phyloP scores from a whole-genome alignment of 1,284 basidiomycete genomes.

The Rhodotorula sp. region DNA sequence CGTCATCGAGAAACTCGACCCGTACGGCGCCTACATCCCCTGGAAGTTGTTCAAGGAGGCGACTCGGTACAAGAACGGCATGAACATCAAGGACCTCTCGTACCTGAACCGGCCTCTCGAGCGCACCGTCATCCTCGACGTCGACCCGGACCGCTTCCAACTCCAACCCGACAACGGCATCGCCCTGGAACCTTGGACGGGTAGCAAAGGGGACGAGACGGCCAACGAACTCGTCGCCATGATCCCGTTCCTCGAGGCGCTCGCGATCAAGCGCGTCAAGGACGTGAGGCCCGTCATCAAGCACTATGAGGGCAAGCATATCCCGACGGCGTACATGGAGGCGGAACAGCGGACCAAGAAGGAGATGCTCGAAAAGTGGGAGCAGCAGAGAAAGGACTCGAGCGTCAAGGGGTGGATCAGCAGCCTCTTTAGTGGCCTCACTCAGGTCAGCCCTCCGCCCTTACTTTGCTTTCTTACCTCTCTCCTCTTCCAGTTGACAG shows the following conservation, averaged over 20 bases:
- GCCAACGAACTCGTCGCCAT: conserved; percentile 73
- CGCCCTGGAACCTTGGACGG: conserved; percentile 82
- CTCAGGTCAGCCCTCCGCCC: conserved; percentile 48
- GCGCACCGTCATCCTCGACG: conserved; percentile 87
- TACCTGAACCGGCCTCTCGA: conserved; percentile 90
- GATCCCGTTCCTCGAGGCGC: conserved; percentile 88
- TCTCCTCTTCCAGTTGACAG: too few relatives aligned
- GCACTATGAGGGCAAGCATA: conserved; percentile 81
- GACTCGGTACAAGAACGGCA: conserved; percentile 72
- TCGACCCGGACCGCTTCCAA: conserved; percentile 69
- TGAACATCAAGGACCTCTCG: conserved; percentile 83
- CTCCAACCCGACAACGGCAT: conserved; percentile 89
- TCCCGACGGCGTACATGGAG: conserved; percentile 83
- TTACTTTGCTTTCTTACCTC: conserved; percentile 26
- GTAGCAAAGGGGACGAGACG: conserved; percentile 57
- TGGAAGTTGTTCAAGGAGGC: conserved; percentile 90
- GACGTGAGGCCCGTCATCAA: conserved; percentile 85
- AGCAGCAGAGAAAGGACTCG: conserved; percentile 56
- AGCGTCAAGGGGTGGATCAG: conserved; percentile 54
- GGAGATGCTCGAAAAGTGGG: conserved; percentile 78
- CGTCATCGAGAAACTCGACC: conserved; percentile 92
- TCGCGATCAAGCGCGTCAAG: conserved; percentile 50
- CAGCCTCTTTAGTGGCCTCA: conserved; percentile 60
- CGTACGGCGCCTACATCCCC: conserved; percentile 81
- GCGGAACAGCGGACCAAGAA: conserved; percentile 77